Evolutionary conservation across 106 monocot genomes (phyloP).

Genomic region (Vanilla planifolia): DNA sequence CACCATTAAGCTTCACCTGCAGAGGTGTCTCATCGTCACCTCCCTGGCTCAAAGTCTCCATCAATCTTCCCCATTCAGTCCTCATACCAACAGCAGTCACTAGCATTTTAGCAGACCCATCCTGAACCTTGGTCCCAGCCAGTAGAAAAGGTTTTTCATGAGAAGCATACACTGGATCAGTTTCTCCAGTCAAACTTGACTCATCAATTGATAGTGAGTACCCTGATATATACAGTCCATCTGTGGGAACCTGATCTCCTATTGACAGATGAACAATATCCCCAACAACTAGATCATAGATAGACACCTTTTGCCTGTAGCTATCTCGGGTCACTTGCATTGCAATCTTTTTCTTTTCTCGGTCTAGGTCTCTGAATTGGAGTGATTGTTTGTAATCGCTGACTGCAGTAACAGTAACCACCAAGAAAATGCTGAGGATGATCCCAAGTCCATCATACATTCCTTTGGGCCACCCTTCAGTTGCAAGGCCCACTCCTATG

Average conservation of each 20-base stretch:
- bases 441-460: conserved; percentile 92
- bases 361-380: conserved; percentile 84
- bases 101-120: conserved; percentile 88
- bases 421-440: conserved; percentile 71
- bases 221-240: conserved; percentile 83
- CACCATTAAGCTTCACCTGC: conserved; percentile 96
- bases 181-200: conserved; percentile 90
- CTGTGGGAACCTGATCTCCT: conserved; percentile 90
- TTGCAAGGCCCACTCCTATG: conserved; percentile 59
- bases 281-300: conserved; percentile 90
- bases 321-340: conserved; percentile 89
- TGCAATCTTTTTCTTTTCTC: conserved; percentile 86
- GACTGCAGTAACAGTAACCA: conserved; percentile 74
- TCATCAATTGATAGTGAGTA: conserved; percentile 79
- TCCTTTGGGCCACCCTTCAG: conserved; percentile 87
- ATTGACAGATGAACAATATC: conserved; percentile 88
- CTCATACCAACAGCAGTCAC: conserved; percentile 91
- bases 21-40: conserved; percentile 95
- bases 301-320: conserved; percentile 66
- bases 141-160: conserved; percentile 75
- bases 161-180: conserved; percentile 64
- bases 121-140: conserved; percentile 92
- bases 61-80: conserved; percentile 90
- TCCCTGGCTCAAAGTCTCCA: conserved; percentile 83
- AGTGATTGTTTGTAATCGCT: conserved; percentile 92